Percentiles rank a stretch among this genome's conserved stretches.
These are phyloP conservation scores for Gossypium turneri DNA, from an alignment of 345 rosid species.

Conservation along the genomic window DNA sequence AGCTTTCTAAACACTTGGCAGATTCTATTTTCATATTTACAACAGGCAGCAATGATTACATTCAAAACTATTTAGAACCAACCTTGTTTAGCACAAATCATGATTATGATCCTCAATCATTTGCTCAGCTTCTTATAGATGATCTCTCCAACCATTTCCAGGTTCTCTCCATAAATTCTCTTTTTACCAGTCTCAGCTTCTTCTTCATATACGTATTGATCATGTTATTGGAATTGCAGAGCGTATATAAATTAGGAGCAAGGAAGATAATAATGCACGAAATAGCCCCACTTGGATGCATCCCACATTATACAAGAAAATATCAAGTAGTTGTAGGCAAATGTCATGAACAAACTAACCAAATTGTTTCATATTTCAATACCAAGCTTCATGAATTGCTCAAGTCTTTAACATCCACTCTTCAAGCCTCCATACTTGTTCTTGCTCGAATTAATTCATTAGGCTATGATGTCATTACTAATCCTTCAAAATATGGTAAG, in stretches of 20 bases:
- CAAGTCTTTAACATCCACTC: constrained; percentile 6
- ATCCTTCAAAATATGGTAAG: constrained; percentile 3
- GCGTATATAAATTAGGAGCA: constrained; percentile 32
- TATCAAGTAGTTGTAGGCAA: constrained; percentile 16
- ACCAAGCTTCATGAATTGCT: constrained; percentile 26
- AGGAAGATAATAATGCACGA: constrained; percentile 40
- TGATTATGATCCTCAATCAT: constrained; percentile 18
- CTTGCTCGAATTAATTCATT: constrained; percentile 13
- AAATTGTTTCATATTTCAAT: constrained; percentile 28
- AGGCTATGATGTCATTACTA: background rate
- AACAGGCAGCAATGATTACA: constrained; percentile 42
- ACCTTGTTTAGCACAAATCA: background rate
- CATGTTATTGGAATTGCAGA: constrained; percentile 18
- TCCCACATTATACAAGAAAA: constrained; percentile 29
- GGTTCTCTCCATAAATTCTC: constrained; percentile 19
- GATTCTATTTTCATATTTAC: constrained; percentile 33
- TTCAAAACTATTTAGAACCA: constrained; percentile 19
- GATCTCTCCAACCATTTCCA: constrained; percentile 23
- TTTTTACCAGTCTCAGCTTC: background rate
- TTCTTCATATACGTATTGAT: background rate
- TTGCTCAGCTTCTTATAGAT: constrained; percentile 27
- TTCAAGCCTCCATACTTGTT: background rate
- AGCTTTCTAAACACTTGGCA: constrained; percentile 22
- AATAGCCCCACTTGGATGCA: constrained; percentile 50
- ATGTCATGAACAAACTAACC: constrained; percentile 34